phyloP scores from a whole-genome alignment of 495 filamentous ascomycete species.

The Xylaria sp. region DNA sequence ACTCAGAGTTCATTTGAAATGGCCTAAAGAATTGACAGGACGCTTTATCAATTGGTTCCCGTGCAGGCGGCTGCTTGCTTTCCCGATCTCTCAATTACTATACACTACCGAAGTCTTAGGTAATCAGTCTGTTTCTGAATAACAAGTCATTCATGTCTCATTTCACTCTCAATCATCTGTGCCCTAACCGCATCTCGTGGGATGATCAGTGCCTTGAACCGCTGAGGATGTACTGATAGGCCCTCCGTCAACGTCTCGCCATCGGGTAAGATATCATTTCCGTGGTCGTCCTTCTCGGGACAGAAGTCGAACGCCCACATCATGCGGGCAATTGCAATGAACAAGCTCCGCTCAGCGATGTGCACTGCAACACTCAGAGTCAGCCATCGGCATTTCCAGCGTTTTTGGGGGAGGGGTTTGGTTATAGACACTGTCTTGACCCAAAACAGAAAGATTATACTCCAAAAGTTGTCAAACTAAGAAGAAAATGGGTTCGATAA shows the following conservation, averaged over 20 bases:
- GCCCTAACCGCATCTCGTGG: neutral
- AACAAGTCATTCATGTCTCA: neutral
- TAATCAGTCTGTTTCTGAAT: neutral
- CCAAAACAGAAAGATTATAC: too few species aligned
- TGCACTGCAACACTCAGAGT: too few species aligned
- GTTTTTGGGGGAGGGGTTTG: too few species aligned
- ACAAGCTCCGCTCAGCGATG: conserved; percentile 48
- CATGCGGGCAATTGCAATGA: conserved; percentile 23
- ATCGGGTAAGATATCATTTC: neutral
- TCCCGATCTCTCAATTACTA: too few species aligned
- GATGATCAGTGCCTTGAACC: neutral
- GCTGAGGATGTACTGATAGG: neutral
- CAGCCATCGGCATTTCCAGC: too few species aligned
- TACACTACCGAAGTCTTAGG: too few species aligned
- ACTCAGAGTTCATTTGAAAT: too few species aligned
- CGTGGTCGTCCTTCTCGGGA: neutral
- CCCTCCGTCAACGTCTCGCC: neutral
- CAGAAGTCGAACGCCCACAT: conserved; percentile 25
- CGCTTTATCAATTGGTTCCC: neutral
- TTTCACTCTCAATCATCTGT: neutral
- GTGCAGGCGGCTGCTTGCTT: neutral
- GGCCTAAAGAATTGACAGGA: too few species aligned
- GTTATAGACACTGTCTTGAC: too few species aligned
- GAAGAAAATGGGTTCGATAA: too few species aligned
- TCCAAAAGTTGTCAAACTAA: too few species aligned